These are phyloP conservation scores for Tilletia indica DNA, from an alignment of 1,284 basidiomycete genomes.

Conservation along the genomic window DNA sequence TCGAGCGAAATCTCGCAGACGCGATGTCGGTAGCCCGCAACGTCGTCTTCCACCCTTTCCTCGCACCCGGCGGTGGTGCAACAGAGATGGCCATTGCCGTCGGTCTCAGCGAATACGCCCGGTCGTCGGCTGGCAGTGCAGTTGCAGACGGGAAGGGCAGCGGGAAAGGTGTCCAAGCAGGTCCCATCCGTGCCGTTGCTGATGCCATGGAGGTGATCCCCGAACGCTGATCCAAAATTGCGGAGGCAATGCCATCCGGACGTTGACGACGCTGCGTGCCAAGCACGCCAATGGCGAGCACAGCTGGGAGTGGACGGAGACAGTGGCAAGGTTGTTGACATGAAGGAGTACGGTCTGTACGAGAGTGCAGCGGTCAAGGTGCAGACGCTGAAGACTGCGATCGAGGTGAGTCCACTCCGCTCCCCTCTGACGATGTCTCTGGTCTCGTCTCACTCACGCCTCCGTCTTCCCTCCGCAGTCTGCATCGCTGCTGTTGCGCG, in stretches of 20 bases:
- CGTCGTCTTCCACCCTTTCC: conserved; percentile 88
- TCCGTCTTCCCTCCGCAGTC: conserved; percentile 60
- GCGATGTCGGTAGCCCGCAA: conserved; percentile 97
- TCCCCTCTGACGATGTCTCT: conserved; percentile 57
- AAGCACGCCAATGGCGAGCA: conserved; percentile 89
- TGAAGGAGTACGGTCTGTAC: conserved; percentile 89
- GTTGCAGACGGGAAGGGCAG: not conserved
- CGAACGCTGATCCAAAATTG: conserved; percentile 92
- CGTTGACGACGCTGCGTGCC: conserved; percentile 81
- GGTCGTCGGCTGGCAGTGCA: conserved; percentile 63
- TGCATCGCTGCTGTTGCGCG: conserved; percentile 83
- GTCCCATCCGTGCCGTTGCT: conserved; percentile 85
- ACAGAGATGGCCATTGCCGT: conserved; percentile 97
- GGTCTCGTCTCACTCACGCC: not conserved
- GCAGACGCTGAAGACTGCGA: conserved; percentile 94
- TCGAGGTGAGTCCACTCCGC: conserved; percentile 61
- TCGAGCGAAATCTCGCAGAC: conserved; percentile 94
- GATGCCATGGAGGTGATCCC: conserved; percentile 96
- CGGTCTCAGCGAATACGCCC: conserved; percentile 78
- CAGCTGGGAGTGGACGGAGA: conserved; percentile 90
- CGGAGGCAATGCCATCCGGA: conserved; percentile 89
- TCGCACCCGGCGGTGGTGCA: conserved; percentile 91
- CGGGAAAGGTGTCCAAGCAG: conserved; percentile 72
- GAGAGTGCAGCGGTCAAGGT: conserved; percentile 97
- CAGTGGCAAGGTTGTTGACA: conserved; percentile 89